Base-by-base conservation (phyloP, 1,139 yeast genomes). In the Candida sojae region DNA sequence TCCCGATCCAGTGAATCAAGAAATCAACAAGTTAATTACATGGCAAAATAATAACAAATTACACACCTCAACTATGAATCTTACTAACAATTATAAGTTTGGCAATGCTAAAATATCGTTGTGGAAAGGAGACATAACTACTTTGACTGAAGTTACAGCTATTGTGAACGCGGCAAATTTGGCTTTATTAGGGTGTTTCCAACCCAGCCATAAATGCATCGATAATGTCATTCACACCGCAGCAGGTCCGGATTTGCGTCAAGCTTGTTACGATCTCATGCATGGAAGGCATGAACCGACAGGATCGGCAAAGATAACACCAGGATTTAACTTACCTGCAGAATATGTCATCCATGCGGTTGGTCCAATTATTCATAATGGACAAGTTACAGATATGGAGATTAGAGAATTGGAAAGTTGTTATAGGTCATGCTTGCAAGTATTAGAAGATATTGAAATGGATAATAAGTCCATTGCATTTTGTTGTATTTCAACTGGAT, bases 91-190 rank as follows among this genome's bases (percentile, higher is more conserved):
- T 33, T 44, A 37, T 26, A 8, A 10, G 4, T 12, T 39, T n/a
- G 40, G 38, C 3, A 34, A 41, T 7, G 42, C 45, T 11, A 29
- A 17, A 7, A 41, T 47, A 9, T 47, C 52, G 10, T 31, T 49
- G 25, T 47, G 52, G 50, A 47, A 37, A 39, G 52, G 52, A 1
- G 52, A 49, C 13, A 47, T 49, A n/a, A 47, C 50, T 3, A 49
- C 48, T 1, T 36, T 49, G 9, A 41, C 45, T 6, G 48, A 42
- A 9, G 50, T 44, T 4, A 39, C 52, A 1, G 46, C 48, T 0
- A 47, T 49, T 26, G 52, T 47, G 5, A 49, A 49, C 37, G 50
- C 52, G 1, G 52, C 52, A 1, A 49, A 49, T 28, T 37, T 47
- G 31, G 43, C 46, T 10, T 26, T 49, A 26, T 32, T 49, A 11